These are phyloP conservation scores for Salix arbutifolia DNA, from an alignment of 345 rosid genomes.

Conservation along the genomic window DNA sequence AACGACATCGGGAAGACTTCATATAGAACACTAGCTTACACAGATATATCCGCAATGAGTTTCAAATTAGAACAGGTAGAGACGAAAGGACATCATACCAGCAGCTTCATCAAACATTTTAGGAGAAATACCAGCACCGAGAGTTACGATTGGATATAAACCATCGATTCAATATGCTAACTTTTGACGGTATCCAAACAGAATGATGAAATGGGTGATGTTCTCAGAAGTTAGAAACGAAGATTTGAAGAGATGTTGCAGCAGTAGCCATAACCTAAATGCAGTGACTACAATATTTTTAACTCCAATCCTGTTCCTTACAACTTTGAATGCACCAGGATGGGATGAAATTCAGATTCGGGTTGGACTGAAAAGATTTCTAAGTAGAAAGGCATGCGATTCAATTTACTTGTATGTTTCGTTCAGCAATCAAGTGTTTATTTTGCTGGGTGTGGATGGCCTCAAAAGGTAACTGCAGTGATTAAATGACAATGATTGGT, in stretches of 20 bases:
- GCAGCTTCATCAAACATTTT: not conserved
- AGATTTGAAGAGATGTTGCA: not conserved
- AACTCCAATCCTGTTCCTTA: not conserved
- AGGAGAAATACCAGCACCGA: not conserved
- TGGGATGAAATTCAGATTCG: not conserved
- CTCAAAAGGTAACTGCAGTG: not conserved
- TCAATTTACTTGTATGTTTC: not conserved
- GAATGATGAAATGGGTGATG: too few species aligned
- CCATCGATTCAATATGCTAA: too few species aligned
- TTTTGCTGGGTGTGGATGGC: not conserved
- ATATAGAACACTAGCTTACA: constrained; percentile 62
- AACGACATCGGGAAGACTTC: constrained; percentile 98
- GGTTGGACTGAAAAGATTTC: not conserved
- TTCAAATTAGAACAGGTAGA: not conserved
- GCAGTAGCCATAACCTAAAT: not conserved
- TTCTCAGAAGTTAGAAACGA: too few species aligned
- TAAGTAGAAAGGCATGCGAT: not conserved
- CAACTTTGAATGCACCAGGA: not conserved
- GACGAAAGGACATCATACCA: not conserved
- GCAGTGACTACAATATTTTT: not conserved
- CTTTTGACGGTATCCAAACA: too few species aligned
- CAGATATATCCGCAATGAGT: constrained; percentile 3
- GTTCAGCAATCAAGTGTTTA: too few species aligned
- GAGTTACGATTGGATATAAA: too few species aligned
- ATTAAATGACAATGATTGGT: not conserved